These are phyloP conservation scores for Solanum neorickii DNA, from an alignment of 257 asterid species.

Conservation along the genomic window DNA sequence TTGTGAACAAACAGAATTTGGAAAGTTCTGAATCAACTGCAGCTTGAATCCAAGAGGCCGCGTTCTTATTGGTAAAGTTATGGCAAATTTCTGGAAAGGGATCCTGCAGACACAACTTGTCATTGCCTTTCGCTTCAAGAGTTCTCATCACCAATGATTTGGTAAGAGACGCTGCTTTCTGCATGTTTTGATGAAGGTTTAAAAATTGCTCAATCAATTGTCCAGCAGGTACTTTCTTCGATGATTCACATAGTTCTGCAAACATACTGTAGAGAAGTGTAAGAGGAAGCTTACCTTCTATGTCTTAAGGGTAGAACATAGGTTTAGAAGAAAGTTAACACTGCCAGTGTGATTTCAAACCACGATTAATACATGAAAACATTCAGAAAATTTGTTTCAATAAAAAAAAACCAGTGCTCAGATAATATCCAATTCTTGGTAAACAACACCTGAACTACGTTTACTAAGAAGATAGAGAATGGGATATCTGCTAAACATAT, in stretches of 20 bases:
- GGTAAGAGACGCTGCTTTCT: conserved; percentile 23
- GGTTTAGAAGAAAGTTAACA: not conserved
- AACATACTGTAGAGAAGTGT: conserved; percentile 33
- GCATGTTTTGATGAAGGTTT: conserved; percentile 43
- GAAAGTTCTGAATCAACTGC: conserved; percentile 66
- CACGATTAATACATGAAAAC: not conserved
- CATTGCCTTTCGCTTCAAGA: conserved; percentile 13
- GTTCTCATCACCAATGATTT: conserved; percentile 14
- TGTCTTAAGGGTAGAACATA: not conserved
- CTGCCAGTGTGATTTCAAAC: not conserved
- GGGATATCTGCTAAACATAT: not conserved
- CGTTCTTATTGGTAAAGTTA: conserved; percentile 25
- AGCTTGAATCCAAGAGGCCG: conserved; percentile 76
- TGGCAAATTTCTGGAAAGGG: conserved; percentile 5
- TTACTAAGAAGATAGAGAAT: not conserved
- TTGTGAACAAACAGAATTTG: conserved; percentile 39
- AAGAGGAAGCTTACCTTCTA: not conserved
- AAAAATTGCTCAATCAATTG: conserved; percentile 52
- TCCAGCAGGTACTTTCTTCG: conserved; percentile 38
- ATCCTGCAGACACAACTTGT: not conserved
- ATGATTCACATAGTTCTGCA: conserved; percentile 55
- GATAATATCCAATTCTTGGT: not conserved
- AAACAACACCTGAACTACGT: not conserved
- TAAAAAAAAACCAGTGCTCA: not conserved
- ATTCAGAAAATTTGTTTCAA: not conserved